Evolutionary conservation across 2,329 filamentous ascomycete genomes (phyloP).

Genomic region (Talaromyces funiculosus): DNA sequence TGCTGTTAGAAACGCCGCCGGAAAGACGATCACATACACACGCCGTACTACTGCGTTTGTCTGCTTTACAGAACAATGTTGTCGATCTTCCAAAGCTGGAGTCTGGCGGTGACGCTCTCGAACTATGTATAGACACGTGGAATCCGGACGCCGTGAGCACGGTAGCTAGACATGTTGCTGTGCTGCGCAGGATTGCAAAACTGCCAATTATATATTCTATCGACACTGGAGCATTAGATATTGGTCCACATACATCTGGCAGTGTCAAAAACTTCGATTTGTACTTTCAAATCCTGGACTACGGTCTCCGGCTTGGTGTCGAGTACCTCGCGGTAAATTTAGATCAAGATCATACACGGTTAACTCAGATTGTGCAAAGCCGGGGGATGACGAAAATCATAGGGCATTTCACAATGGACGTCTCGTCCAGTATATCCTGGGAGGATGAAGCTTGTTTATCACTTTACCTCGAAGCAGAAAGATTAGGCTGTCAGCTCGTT

Average conservation of each 20-base stretch:
- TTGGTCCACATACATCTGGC: conserved; percentile 13
- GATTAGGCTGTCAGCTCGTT: conserved; percentile 35
- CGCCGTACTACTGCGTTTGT: conserved; percentile 35
- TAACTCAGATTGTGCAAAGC: conserved; percentile 25
- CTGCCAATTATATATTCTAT: conserved; percentile 55
- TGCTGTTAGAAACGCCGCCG: conserved; percentile 53
- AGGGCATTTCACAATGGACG: conserved; percentile 31
- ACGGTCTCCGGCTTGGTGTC: conserved; percentile 36
- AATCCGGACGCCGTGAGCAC: conserved; percentile 44
- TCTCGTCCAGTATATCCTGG: conserved; percentile 27
- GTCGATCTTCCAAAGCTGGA: conserved; percentile 50
- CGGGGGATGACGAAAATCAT: conserved; percentile 39
- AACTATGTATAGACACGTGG: conserved; percentile 57
- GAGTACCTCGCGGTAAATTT: conserved; percentile 38
- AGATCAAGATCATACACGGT: conserved; percentile 23
- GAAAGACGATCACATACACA: conserved; percentile 50
- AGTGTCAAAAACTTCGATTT: conserved; percentile 15
- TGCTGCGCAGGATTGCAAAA: conserved; percentile 52
- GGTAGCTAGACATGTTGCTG: conserved; percentile 52
- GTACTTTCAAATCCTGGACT: conserved; percentile 35
- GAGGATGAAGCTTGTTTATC: conserved; percentile 30
- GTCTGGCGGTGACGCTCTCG: conserved; percentile 55
- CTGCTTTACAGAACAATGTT: conserved; percentile 27
- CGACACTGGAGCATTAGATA: conserved; percentile 30
- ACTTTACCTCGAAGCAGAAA: conserved; percentile 31